A percentile compares a stretch with the other conserved stretches of the same genome.
phyloP scores from a whole-genome alignment of 306 rosid genomes.

The Cyamopsis tetragonoloba region DNA sequence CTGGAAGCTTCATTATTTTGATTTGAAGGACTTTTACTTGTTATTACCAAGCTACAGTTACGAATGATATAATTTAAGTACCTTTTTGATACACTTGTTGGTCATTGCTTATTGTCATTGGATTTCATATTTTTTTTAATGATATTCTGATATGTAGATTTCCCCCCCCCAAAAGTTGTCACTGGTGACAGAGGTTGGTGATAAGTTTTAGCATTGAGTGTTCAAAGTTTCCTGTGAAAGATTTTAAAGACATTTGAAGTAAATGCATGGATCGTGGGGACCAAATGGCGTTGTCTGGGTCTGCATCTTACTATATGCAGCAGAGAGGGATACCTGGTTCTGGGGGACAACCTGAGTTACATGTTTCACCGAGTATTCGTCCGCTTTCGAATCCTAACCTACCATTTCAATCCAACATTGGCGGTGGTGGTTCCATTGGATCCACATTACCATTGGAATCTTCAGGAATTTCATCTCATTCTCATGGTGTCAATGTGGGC shows the following conservation, averaged over 20 bases:
- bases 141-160: constrained; percentile 20
- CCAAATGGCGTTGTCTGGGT: constrained; percentile 70
- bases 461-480: constrained; percentile 54
- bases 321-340: constrained; percentile 61
- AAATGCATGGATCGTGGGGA: constrained; percentile 98
- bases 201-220: constrained; percentile 23
- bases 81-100: constrained; percentile 14
- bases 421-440: constrained; percentile 53
- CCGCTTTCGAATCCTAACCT: constrained; percentile 54
- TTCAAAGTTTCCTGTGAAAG: constrained; percentile 27
- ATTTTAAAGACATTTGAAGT: constrained; percentile 30
- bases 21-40: constrained; percentile 9
- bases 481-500: constrained; percentile 69
- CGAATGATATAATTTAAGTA: background rate
- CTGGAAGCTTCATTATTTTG: constrained; percentile 13
- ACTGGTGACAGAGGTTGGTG: constrained; percentile 39
- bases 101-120: constrained; percentile 18
- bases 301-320: constrained; percentile 70
- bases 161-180: constrained; percentile 22
- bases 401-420: constrained; percentile 58
- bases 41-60: constrained; percentile 14
- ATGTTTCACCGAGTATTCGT: constrained; percentile 50
- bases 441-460: constrained; percentile 63
- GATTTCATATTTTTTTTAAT: constrained; percentile 21
- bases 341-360: constrained; percentile 62